Conservation (phyloP, 129 eudicot genomes). For the Flaveria trinervia region DNA sequence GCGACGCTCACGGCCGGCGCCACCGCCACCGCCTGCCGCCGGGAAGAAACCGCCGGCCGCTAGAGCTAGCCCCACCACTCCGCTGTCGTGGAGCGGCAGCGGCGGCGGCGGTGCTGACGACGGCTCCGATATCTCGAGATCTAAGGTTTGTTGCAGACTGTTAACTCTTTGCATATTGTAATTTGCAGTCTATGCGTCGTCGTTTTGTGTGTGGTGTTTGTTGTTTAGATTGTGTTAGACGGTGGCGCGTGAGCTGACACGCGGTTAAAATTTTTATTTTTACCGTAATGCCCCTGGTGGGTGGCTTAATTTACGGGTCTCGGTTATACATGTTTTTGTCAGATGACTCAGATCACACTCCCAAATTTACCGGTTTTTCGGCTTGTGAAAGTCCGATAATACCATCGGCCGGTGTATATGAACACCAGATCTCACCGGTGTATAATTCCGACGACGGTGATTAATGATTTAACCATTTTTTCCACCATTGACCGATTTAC, state of each 20-base stretch:
- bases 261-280: slow-evolving; percentile 1
- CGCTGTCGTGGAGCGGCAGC: slow-evolving; percentile 60
- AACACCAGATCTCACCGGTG: slow-evolving; percentile 21
- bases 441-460: slow-evolving; percentile 5
- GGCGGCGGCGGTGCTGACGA: slow-evolving; percentile 49
- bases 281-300: slow-evolving; percentile 37
- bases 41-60: slow-evolving; percentile 12
- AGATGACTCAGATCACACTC: not conserved
- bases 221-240: slow-evolving; percentile 10
- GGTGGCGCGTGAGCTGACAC: slow-evolving; percentile 30
- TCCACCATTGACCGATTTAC: slow-evolving; percentile 21
- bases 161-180: no score
- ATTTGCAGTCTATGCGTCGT: not conserved
- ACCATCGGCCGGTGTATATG: slow-evolving; percentile 32
- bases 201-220: not conserved
- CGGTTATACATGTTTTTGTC: slow-evolving; percentile 30
- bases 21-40: slow-evolving; percentile 18
- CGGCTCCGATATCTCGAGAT: slow-evolving; percentile 44
- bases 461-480: not conserved
- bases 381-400: slow-evolving; percentile 29
- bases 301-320: slow-evolving; percentile 32
- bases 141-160: slow-evolving; percentile 56
- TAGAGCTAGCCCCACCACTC: slow-evolving; percentile 73
- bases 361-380: slow-evolving; percentile 38
- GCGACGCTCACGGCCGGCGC: slow-evolving; percentile 42